These are phyloP conservation scores for Stygiomarasmius scandens DNA, from an alignment of 1,284 basidiomycete species.

Conservation along the genomic window DNA sequence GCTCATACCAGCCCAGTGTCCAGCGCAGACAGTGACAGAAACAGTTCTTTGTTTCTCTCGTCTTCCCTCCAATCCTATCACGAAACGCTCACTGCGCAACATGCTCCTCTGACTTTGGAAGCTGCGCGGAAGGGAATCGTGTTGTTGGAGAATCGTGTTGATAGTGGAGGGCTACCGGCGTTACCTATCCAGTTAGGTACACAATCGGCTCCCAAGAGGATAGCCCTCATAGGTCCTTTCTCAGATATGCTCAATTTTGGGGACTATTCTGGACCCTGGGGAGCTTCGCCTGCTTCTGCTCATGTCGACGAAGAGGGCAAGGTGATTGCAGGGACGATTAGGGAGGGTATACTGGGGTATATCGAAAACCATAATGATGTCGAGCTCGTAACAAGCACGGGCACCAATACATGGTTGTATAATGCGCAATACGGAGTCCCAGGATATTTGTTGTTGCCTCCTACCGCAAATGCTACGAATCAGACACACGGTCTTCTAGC, in stretches of 20 bases:
- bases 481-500: conserved; percentile 20
- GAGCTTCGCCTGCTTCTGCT: conserved; percentile 22
- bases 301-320: neutral
- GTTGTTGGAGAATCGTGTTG: conserved; percentile 26
- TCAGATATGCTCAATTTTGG: conserved; percentile 30
- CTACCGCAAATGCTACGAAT: conserved; percentile 8
- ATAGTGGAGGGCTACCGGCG: conserved; percentile 23
- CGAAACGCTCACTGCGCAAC: conserved; percentile 19
- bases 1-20: no score
- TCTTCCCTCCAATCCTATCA: conserved; percentile 18
- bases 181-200: conserved; percentile 10
- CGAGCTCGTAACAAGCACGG: conserved; percentile 27
- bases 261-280: conserved; percentile 32
- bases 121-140: conserved; percentile 27
- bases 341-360: conserved; percentile 25
- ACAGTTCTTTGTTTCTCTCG: conserved; percentile 24
- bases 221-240: conserved; percentile 30
- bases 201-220: conserved; percentile 18
- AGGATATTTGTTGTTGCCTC: conserved; percentile 25
- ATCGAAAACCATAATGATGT: conserved; percentile 20
- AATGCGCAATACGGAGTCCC: conserved; percentile 32
- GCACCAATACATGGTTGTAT: conserved; percentile 30
- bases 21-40: neutral
- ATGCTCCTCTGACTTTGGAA: conserved; percentile 28
- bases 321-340: conserved; percentile 25